These are phyloP conservation scores for Penicillium fuscoglaucum DNA, from an alignment of 2,329 filamentous ascomycete species.

Conservation along the genomic window DNA sequence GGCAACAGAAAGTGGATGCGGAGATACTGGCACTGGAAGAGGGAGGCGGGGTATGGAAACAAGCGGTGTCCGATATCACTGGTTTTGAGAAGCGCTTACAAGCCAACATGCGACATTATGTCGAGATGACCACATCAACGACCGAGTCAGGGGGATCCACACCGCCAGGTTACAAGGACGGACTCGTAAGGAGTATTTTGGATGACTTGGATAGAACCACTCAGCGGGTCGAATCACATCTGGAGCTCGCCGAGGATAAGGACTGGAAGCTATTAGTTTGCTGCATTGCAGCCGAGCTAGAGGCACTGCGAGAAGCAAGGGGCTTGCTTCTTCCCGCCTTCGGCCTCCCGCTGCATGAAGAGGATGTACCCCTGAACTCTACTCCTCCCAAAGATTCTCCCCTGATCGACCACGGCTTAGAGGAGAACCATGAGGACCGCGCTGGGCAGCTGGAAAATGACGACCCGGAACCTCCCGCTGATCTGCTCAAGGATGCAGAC, in stretches of 20 bases:
- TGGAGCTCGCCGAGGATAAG: slow-evolving; percentile 53
- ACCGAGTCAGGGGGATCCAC: slow-evolving; percentile 12
- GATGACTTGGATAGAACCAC: slow-evolving; percentile 51
- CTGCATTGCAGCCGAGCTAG: slow-evolving; percentile 62
- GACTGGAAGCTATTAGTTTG: slow-evolving; percentile 63
- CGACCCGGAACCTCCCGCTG: slow-evolving; percentile 39
- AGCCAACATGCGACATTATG: slow-evolving; percentile 35
- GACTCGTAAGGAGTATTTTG: slow-evolving; percentile 37
- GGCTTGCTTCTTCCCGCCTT: slow-evolving; percentile 39
- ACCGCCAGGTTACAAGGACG: slow-evolving; percentile 22
- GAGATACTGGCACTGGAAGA: slow-evolving; percentile 60
- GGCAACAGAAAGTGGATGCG: slow-evolving; percentile 49
- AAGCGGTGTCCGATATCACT: slow-evolving; percentile 53
- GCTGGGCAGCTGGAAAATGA: slow-evolving; percentile 29
- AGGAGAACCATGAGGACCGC: slow-evolving; percentile 11
- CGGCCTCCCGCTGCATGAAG: slow-evolving; percentile 25
- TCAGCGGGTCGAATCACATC: slow-evolving; percentile 49
- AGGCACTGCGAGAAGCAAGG: slow-evolving; percentile 50
- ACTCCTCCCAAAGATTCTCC: slow-evolving; percentile 12
- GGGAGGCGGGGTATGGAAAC: slow-evolving; percentile 60
- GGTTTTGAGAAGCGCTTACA: slow-evolving; percentile 50
- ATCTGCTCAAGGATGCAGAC: slow-evolving; percentile 35
- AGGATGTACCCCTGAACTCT: slow-evolving; percentile 12
- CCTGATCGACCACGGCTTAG: slow-evolving; percentile 2
- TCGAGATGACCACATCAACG: slow-evolving; percentile 26